These are phyloP conservation scores for Hypoxylon subgilvum DNA, from an alignment of 495 filamentous ascomycete genomes.

Conservation along the genomic window DNA sequence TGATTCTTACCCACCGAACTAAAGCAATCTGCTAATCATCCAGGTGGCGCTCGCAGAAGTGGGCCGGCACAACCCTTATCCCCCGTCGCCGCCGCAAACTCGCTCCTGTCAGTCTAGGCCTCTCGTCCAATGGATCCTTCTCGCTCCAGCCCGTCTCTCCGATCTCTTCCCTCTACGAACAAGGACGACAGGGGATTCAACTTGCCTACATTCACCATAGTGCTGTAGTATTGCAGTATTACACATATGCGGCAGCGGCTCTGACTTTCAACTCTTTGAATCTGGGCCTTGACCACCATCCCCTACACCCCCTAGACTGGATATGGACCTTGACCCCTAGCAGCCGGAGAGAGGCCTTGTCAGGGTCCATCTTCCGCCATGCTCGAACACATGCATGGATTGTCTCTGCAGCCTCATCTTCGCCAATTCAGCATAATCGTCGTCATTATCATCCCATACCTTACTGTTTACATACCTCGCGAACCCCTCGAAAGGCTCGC, in stretches of 20 bases:
- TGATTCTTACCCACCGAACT: neutral
- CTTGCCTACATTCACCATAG: constrained; percentile 23
- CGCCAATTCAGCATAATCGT: constrained; percentile 23
- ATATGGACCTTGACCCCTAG: neutral
- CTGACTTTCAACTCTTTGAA: constrained; percentile 19
- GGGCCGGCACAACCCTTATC: constrained; percentile 7
- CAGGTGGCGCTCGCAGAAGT: constrained; percentile 24
- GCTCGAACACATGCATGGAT: constrained; percentile 32
- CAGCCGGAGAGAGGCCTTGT: constrained; percentile 15
- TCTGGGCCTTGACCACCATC: constrained; percentile 8
- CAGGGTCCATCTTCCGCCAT: constrained; percentile 20
- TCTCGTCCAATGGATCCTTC: constrained; percentile 25
- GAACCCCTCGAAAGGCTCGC: neutral
- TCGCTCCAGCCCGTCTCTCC: constrained; percentile 22
- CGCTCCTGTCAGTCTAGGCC: constrained; percentile 21
- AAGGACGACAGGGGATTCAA: constrained; percentile 11
- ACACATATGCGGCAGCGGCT: constrained; percentile 32
- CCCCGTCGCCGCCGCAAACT: constrained; percentile 34
- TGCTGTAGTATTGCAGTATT: no score
- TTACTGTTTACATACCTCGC: constrained; percentile 19
- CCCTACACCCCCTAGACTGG: neutral
- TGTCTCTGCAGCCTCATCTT: constrained; percentile 39
- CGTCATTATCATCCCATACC: constrained; percentile 29
- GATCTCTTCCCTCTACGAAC: constrained; percentile 30
- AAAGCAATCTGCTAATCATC: neutral